Evolutionary conservation across 345 rosid genomes (phyloP).

Genomic region (Laguncularia racemosa): DNA sequence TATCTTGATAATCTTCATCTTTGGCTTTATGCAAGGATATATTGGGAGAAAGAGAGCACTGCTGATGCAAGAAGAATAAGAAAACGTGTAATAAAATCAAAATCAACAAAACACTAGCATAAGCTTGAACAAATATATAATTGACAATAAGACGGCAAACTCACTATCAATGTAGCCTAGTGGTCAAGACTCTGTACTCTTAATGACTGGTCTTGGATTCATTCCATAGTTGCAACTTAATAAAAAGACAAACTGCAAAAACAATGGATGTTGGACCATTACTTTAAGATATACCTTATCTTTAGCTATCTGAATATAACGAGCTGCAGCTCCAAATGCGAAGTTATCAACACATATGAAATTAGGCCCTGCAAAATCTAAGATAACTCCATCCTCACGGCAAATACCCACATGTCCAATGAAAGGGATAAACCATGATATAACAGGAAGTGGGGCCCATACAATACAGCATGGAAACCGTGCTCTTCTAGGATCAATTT

Average conservation of each 20-base stretch:
- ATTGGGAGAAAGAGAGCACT: constrained; percentile 30
- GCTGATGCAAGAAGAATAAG: constrained; percentile 14
- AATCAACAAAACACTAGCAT: background rate
- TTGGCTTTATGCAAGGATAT: constrained; percentile 26
- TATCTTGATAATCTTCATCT: constrained; percentile 20
- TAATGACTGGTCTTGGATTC: too few species aligned
- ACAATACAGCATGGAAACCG: constrained; percentile 86
- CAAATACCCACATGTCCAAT: constrained; percentile 83
- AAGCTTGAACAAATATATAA: background rate
- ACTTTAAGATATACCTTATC: constrained; percentile 37
- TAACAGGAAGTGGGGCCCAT: constrained; percentile 89
- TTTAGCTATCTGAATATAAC: constrained; percentile 68
- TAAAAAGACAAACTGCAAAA: too few species aligned
- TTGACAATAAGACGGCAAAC: too few species aligned
- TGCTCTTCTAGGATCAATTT: constrained; percentile 60
- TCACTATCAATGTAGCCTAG: too few species aligned
- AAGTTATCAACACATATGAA: constrained; percentile 82
- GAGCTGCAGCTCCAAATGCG: constrained; percentile 70
- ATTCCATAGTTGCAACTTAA: too few species aligned
- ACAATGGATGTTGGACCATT: too few species aligned
- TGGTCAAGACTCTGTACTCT: too few species aligned
- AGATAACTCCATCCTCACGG: constrained; percentile 85
- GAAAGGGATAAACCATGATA: constrained; percentile 88
- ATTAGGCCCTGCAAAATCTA: constrained; percentile 95
- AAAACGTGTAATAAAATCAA: background rate